These are phyloP conservation scores for Chalara sp. DNA, from an alignment of 2,329 filamentous ascomycete genomes.

Conservation along the genomic window DNA sequence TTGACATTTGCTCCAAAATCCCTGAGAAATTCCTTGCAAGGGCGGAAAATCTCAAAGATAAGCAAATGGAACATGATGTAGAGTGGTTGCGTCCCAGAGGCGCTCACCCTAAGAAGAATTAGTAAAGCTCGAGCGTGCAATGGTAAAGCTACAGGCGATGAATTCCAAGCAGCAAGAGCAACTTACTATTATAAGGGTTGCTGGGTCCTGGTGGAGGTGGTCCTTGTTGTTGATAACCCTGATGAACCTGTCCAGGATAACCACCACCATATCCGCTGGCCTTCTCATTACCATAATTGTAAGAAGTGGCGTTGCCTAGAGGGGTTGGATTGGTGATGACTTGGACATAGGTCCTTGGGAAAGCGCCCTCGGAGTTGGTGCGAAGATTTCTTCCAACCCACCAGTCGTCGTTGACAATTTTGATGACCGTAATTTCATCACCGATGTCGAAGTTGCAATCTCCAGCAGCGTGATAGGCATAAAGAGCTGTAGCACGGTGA, in stretches of 20 bases:
- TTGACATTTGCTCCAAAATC: no score
- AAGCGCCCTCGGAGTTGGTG: constrained; percentile 83
- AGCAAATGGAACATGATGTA: neutral
- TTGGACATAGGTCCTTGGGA: constrained; percentile 85
- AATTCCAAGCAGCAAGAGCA: no score
- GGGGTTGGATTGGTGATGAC: constrained; percentile 26
- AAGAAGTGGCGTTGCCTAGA: constrained; percentile 27
- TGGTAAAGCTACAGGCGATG: no score
- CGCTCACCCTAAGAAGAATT: no score
- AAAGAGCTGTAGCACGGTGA: constrained; percentile 72
- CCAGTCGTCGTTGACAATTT: constrained; percentile 97
- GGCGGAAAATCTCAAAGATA: neutral
- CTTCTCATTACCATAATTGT: constrained; percentile 24
- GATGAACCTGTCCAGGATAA: constrained; percentile 9
- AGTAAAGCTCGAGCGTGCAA: no score
- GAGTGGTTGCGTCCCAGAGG: neutral
- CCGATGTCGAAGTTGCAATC: constrained; percentile 77
- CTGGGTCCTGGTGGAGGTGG: constrained; percentile 38
- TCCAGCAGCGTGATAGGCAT: constrained; percentile 73
- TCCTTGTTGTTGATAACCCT: constrained; percentile 15
- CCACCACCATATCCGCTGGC: constrained; percentile 16
- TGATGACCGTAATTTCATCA: constrained; percentile 72
- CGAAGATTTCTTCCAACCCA: constrained; percentile 85
- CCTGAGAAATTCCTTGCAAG: no score
- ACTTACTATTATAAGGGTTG: constrained; percentile 53